Conservation (phyloP, 331 rosid species). For the Quercus lobata region DNA sequence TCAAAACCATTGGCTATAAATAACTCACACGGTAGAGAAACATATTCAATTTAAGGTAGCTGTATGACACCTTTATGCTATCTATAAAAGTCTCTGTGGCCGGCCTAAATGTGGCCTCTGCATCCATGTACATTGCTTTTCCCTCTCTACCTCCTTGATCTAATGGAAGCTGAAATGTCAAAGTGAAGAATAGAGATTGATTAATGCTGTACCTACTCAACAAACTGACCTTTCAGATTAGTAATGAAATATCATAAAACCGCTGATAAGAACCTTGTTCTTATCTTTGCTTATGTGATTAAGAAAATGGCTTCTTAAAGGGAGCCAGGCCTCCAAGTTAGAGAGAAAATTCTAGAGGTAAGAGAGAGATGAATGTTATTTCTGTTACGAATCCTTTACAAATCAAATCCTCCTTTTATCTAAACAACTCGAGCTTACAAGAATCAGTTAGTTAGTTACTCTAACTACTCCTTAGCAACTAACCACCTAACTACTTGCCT, state of each 20-base stretch:
- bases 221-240: neutral
- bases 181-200: neutral
- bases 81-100: conserved; percentile 77
- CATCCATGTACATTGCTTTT: conserved; percentile 98
- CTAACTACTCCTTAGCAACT: too few relatives aligned
- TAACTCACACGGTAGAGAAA: neutral
- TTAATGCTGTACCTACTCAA: neutral
- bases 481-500: too few relatives aligned
- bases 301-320: too few relatives aligned
- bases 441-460: too few relatives aligned
- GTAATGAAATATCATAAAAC: neutral
- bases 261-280: too few relatives aligned
- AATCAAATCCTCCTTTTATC: too few relatives aligned
- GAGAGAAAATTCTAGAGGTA: too few relatives aligned
- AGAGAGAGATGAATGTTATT: too few relatives aligned
- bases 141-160: conserved; percentile 99
- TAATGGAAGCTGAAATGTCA: conserved; percentile 64
- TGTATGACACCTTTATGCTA: conserved; percentile 72
- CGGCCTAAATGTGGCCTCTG: conserved; percentile 96
- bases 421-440: too few relatives aligned
- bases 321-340: too few relatives aligned
- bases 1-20: conserved; percentile 12
- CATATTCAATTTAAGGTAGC: neutral
- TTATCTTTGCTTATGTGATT: too few relatives aligned
- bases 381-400: too few relatives aligned